These are phyloP conservation scores for Fusarium sp. DNA, from an alignment of 2,329 filamentous ascomycete genomes.

Conservation along the genomic window DNA sequence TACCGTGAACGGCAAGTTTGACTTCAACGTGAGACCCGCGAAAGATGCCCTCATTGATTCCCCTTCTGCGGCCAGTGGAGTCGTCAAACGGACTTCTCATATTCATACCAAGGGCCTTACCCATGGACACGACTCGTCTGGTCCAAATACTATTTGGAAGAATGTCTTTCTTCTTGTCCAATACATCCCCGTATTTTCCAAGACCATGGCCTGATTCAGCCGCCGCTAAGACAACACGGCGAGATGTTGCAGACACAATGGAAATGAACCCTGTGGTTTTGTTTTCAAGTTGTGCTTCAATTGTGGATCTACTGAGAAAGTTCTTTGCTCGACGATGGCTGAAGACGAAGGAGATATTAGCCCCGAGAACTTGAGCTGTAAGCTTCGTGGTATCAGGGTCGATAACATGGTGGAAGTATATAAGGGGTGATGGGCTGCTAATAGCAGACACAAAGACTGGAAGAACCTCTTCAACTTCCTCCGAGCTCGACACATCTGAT, in stretches of 20 bases:
- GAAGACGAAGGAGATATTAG: slow-evolving; percentile 44
- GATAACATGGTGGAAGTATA: slow-evolving; percentile 47
- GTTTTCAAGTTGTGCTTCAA: slow-evolving; percentile 25
- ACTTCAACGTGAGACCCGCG: slow-evolving; percentile 51
- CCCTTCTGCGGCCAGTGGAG: not conserved
- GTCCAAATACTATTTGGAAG: slow-evolving; percentile 47
- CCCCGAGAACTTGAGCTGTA: slow-evolving; percentile 44
- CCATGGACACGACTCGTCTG: slow-evolving; percentile 41
- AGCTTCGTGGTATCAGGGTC: slow-evolving; percentile 37
- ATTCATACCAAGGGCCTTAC: slow-evolving; percentile 40
- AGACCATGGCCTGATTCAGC: slow-evolving; percentile 48
- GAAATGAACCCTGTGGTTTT: slow-evolving; percentile 48
- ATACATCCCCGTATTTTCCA: slow-evolving; percentile 41
- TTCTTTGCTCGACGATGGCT: slow-evolving; percentile 37
- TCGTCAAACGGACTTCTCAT: slow-evolving; percentile 44
- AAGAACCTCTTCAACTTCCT: slow-evolving; percentile 2
- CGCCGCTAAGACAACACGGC: slow-evolving; percentile 42
- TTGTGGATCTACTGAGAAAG: not conserved
- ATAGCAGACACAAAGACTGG: slow-evolving; percentile 39
- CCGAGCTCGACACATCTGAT: slow-evolving; percentile 4
- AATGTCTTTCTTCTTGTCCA: slow-evolving; percentile 34
- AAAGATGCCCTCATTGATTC: slow-evolving; percentile 38
- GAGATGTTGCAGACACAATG: slow-evolving; percentile 19
- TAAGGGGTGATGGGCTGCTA: slow-evolving; percentile 3
- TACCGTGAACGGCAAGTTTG: slow-evolving; percentile 48